These are phyloP conservation scores for Perkinsus chesapeaki DNA, from an alignment of 169 alveolate species.

Conservation along the genomic window DNA sequence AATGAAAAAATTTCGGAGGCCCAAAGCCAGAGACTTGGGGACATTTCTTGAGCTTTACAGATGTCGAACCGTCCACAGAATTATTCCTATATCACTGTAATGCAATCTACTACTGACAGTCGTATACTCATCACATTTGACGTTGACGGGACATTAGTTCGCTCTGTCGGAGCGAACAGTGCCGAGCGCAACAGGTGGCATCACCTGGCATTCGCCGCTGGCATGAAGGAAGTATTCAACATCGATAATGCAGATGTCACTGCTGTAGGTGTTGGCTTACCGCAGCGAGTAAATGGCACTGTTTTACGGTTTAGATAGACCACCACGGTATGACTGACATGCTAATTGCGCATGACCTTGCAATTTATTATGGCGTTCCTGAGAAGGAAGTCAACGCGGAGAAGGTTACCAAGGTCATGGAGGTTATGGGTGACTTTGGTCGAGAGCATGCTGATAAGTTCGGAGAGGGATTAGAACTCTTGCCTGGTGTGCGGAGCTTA, in stretches of 20 bases:
- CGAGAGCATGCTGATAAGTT: neutral
- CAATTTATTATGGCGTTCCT: neutral
- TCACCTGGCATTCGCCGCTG: neutral
- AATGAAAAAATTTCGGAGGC: too few species aligned
- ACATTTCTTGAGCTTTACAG: too few species aligned
- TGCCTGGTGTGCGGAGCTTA: neutral
- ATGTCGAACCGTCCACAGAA: too few species aligned
- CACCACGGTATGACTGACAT: neutral
- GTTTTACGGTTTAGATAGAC: neutral
- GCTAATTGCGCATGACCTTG: neutral
- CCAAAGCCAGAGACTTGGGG: too few species aligned
- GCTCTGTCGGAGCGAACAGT: neutral
- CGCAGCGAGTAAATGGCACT: neutral
- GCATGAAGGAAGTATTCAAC: neutral
- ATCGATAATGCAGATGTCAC: neutral
- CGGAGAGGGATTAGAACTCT: neutral
- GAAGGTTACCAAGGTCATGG: neutral
- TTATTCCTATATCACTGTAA: too few species aligned
- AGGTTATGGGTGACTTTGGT: neutral
- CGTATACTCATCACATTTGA: neutral
- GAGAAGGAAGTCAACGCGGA: neutral
- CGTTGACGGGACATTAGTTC: neutral
- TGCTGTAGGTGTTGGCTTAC: neutral
- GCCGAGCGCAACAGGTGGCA: neutral
- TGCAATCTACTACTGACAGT: too few species aligned